Percentiles rank a stretch among this genome's conserved stretches.
Conservation (phyloP, 1,284 basidiomycete genomes). For the Gymnopus androsaceus region DNA sequence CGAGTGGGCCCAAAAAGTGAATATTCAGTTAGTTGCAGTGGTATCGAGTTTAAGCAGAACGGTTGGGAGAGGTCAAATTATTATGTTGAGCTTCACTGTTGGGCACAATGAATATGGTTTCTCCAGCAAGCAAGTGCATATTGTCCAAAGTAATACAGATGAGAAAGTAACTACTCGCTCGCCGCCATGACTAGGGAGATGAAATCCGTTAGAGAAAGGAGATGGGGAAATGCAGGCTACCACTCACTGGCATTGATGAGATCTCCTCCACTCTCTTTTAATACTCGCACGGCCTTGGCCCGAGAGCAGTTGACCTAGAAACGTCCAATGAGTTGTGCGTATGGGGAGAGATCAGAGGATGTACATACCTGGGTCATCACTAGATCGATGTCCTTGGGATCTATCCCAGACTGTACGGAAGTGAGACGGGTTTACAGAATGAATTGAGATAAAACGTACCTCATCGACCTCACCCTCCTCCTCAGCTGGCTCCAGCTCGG, state of each 20-base stretch:
- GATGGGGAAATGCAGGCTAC: neutral
- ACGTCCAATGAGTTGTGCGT: neutral
- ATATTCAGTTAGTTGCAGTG: constrained; percentile 26
- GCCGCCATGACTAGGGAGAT: constrained; percentile 65
- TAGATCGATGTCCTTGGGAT: constrained; percentile 93
- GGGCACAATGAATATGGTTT: constrained; percentile 39
- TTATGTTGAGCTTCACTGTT: constrained; percentile 70
- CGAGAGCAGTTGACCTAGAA: constrained; percentile 67
- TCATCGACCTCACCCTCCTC: constrained; percentile 80
- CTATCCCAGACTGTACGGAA: constrained; percentile 84
- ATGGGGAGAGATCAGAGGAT: neutral
- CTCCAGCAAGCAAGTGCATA: neutral
- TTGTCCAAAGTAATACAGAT: constrained; percentile 24
- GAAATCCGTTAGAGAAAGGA: constrained; percentile 16
- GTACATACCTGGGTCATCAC: constrained; percentile 80
- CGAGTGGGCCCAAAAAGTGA: constrained; percentile 12
- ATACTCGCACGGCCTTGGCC: constrained; percentile 83
- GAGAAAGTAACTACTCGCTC: constrained; percentile 54
- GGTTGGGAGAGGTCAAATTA: constrained; percentile 89
- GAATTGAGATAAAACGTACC: no score
- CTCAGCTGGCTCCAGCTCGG: constrained; percentile 78
- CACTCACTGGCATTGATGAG: constrained; percentile 92
- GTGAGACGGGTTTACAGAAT: no score
- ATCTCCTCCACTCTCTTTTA: constrained; percentile 90
- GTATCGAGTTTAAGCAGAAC: constrained; percentile 68